Conservation (phyloP, 1,139 yeast genomes). For the Blastobotrys apis region DNA sequence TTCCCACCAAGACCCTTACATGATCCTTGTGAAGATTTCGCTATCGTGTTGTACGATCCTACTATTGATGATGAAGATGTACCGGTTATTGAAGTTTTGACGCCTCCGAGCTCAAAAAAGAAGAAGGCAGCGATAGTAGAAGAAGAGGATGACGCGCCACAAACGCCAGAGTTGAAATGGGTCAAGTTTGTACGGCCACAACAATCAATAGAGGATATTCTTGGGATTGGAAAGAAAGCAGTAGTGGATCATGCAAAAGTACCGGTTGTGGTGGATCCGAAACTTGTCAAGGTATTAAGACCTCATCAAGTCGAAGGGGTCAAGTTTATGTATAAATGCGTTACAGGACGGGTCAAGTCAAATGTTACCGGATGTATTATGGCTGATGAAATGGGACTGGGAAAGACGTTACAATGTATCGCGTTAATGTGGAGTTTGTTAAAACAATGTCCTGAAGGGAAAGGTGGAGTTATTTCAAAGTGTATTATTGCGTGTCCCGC, state of each 20-base stretch:
- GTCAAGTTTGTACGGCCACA: conserved; percentile 10
- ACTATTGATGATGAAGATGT: conserved; percentile 57
- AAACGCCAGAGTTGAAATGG: conserved; percentile 7
- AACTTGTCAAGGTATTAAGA: conserved; percentile 72
- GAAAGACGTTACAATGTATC: conserved; percentile 91
- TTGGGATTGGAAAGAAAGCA: conserved; percentile 61
- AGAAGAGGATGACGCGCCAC: conserved; percentile 8
- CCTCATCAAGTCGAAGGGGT: conserved; percentile 99
- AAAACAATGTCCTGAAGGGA: conserved; percentile 85
- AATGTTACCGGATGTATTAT: conserved; percentile 93
- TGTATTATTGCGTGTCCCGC: conserved; percentile 96
- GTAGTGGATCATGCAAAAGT: conserved; percentile 50
- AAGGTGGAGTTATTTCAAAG: conserved; percentile 72
- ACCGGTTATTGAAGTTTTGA: conserved; percentile 18
- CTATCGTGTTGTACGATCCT: conserved; percentile 93
- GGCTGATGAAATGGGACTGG: conserved; percentile 99
- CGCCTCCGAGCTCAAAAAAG: conserved; percentile 8
- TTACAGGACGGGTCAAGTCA: conserved; percentile 81
- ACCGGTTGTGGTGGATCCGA: conserved; percentile 95
- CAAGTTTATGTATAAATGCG: conserved; percentile 80
- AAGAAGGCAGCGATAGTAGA: conserved; percentile 14
- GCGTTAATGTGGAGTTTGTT: conserved; percentile 91
- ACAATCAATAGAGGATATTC: conserved; percentile 70
- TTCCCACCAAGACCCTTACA: conserved; percentile 85
- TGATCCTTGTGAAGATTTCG: conserved; percentile 90